Percentiles rank a stretch among this genome's conserved stretches.
Evolutionary conservation across 2,329 filamentous ascomycete species (phyloP).

Genomic region (Neonectria coccinea): DNA sequence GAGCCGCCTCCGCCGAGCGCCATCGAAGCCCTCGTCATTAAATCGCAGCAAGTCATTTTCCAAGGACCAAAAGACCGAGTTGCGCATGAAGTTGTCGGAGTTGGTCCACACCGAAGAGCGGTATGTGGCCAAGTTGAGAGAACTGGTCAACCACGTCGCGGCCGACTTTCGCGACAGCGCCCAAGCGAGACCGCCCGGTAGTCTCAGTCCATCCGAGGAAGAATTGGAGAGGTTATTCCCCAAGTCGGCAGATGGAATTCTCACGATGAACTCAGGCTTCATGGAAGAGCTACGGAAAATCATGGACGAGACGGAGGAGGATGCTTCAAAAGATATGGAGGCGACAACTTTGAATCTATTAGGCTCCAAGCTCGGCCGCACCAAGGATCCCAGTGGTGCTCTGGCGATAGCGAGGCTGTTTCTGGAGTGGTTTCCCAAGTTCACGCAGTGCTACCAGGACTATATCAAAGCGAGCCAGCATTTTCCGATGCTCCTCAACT

Average conservation of each 20-base stretch:
- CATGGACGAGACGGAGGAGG: conserved; percentile 85
- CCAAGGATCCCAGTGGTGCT: conserved; percentile 81
- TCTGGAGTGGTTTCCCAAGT: conserved; percentile 92
- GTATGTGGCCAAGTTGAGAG: conserved; percentile 89
- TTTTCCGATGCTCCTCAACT: conserved; percentile 83
- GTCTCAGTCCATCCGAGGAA: conserved; percentile 77
- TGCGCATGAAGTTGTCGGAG: conserved; percentile 90
- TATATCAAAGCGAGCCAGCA: conserved; percentile 93
- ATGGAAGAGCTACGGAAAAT: conserved; percentile 79
- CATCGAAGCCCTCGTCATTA: conserved; percentile 85
- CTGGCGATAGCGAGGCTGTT: conserved; percentile 83
- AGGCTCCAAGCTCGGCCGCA: conserved; percentile 59
- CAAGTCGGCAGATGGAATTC: conserved; percentile 80
- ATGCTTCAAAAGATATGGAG: conserved; percentile 82
- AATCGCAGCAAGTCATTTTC: conserved; percentile 83
- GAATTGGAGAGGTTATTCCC: conserved; percentile 85
- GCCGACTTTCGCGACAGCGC: conserved; percentile 81
- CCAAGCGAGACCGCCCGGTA: conserved; percentile 66
- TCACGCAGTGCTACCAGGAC: conserved; percentile 89
- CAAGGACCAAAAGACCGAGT: conserved; percentile 82
- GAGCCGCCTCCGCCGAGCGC: conserved; percentile 83
- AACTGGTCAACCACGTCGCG: conserved; percentile 84
- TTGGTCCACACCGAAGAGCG: conserved; percentile 93
- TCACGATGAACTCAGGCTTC: conserved; percentile 85
- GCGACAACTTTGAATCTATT: conserved; percentile 57